These are phyloP conservation scores for Emydomyces testavorans DNA, from an alignment of 2,329 filamentous ascomycete species.

Conservation along the genomic window DNA sequence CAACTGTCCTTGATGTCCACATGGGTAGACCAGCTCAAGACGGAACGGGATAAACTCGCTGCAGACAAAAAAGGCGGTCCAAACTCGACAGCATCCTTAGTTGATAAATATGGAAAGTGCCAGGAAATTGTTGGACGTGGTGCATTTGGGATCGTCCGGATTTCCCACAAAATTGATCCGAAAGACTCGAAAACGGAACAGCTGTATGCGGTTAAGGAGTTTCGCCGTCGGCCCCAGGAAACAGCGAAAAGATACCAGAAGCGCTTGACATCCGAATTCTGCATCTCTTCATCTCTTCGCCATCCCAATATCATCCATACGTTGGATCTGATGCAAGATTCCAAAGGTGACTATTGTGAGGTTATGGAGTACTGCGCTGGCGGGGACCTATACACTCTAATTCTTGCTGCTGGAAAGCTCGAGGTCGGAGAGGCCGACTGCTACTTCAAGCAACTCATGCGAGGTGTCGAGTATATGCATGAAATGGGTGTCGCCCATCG, in stretches of 20 bases:
- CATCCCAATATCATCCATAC: slow-evolving; percentile 98
- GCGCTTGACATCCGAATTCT: slow-evolving; percentile 91
- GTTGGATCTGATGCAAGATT: slow-evolving; percentile 83
- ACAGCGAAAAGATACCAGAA: slow-evolving; percentile 97
- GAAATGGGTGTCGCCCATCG: slow-evolving; percentile 98
- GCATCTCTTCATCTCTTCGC: slow-evolving; percentile 90
- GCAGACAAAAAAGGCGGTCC: slow-evolving; percentile 66
- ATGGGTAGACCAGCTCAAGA: slow-evolving; percentile 89
- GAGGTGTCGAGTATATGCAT: slow-evolving; percentile 96
- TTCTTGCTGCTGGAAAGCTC: slow-evolving; percentile 81
- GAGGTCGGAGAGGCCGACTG: slow-evolving; percentile 86
- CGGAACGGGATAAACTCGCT: slow-evolving; percentile 65
- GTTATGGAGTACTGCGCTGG: slow-evolving; percentile 99
- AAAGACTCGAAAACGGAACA: slow-evolving; percentile 68
- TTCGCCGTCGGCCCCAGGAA: slow-evolving; percentile 84
- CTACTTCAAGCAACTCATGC: slow-evolving; percentile 99
- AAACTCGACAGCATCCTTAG: slow-evolving; percentile 64
- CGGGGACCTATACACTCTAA: slow-evolving; percentile 86
- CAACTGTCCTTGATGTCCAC: slow-evolving; percentile 86
- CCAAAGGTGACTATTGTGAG: slow-evolving; percentile 95
- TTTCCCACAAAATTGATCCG: slow-evolving; percentile 88
- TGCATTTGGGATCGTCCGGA: slow-evolving; percentile 92
- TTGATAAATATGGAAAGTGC: slow-evolving; percentile 97
- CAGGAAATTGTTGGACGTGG: slow-evolving; percentile 93
- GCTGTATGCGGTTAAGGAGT: slow-evolving; percentile 95